Percentiles rank a stretch among this genome's conserved stretches.
Evolutionary conservation across 805 yeast species (phyloP).

Genomic region (Suhomyces pyralidae): DNA sequence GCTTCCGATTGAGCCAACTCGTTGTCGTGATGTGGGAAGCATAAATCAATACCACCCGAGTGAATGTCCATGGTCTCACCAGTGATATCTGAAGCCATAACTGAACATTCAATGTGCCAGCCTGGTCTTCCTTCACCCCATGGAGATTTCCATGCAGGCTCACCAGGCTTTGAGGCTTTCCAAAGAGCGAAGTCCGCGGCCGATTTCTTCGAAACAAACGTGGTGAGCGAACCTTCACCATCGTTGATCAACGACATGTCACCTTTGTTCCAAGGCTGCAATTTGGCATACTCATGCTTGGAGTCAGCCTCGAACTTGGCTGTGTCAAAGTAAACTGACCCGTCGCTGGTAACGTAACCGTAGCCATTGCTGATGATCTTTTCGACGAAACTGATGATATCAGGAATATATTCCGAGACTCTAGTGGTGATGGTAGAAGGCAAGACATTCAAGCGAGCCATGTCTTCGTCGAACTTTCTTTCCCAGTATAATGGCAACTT

Average conservation of each 20-base stretch:
- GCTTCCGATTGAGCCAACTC: constrained; percentile 98
- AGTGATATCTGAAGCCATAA: constrained; percentile 89
- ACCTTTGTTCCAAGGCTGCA: constrained; percentile 98
- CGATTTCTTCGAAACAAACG: constrained; percentile 59
- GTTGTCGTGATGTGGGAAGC: constrained; percentile 98
- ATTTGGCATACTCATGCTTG: constrained; percentile 84
- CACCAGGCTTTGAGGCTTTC: constrained; percentile 96
- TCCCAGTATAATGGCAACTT: constrained; percentile 90
- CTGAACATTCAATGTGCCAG: constrained; percentile 99
- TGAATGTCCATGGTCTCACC: constrained; percentile 90
- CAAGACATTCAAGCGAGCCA: constrained; percentile 78
- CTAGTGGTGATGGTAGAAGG: constrained; percentile 87
- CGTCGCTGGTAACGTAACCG: constrained; percentile 81
- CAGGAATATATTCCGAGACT: constrained; percentile 94
- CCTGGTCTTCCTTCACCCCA: constrained; percentile 99
- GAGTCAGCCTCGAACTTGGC: constrained; percentile 68
- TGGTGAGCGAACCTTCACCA: constrained; percentile 85
- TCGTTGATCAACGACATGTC: constrained; percentile 81
- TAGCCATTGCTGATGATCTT: constrained; percentile 74
- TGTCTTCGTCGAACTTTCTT: constrained; percentile 75
- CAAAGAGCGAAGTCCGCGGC: constrained; percentile 92
- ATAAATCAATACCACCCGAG: constrained; percentile 94
- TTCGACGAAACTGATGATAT: constrained; percentile 76
- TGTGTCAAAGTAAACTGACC: constrained; percentile 96
- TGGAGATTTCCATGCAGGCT: constrained; percentile 91